A percentile compares a stretch with the other conserved stretches of the same genome.
Evolutionary conservation across 2,329 filamentous ascomycete genomes (phyloP).

Genomic region (Monilinia fructigena): DNA sequence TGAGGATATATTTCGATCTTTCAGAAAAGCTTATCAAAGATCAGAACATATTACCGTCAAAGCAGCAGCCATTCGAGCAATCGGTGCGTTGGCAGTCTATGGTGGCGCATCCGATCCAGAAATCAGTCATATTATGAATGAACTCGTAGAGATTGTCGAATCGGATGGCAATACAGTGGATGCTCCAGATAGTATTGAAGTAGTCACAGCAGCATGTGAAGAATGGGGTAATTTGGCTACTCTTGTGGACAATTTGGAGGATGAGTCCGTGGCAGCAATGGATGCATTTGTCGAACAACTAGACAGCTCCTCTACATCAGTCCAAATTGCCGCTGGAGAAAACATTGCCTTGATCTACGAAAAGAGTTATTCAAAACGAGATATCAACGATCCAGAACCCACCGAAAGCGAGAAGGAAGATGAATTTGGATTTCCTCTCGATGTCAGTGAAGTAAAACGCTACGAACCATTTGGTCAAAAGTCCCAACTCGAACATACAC

Average conservation of each 20-base stretch:
- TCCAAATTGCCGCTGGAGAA: slow-evolving; percentile 69
- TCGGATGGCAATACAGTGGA: slow-evolving; percentile 65
- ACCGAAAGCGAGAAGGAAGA: slow-evolving; percentile 43
- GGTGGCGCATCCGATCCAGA: slow-evolving; percentile 63
- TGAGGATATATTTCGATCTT: slow-evolving; percentile 52
- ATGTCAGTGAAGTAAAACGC: slow-evolving; percentile 54
- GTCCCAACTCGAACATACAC: slow-evolving; percentile 57
- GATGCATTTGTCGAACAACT: slow-evolving; percentile 71
- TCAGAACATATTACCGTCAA: slow-evolving; percentile 58
- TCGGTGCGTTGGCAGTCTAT: slow-evolving; percentile 62
- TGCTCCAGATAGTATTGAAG: slow-evolving; percentile 58
- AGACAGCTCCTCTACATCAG: slow-evolving; percentile 57
- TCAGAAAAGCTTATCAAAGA: slow-evolving; percentile 60
- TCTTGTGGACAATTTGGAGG: slow-evolving; percentile 63
- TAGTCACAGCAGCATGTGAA: slow-evolving; percentile 64
- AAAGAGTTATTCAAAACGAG: slow-evolving; percentile 52
- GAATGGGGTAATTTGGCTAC: slow-evolving; percentile 70
- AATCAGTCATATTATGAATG: slow-evolving; percentile 62
- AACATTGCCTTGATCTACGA: slow-evolving; percentile 72
- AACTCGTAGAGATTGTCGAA: slow-evolving; percentile 64
- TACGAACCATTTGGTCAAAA: slow-evolving; percentile 67
- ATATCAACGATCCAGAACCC: slow-evolving; percentile 47
- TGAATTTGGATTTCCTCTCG: slow-evolving; percentile 39
- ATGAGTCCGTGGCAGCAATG: slow-evolving; percentile 61
- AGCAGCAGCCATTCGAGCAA: slow-evolving; percentile 63